Evolutionary conservation across 192 early-diverging fungal species (phyloP).

Genomic region (Coemansia sp.): DNA sequence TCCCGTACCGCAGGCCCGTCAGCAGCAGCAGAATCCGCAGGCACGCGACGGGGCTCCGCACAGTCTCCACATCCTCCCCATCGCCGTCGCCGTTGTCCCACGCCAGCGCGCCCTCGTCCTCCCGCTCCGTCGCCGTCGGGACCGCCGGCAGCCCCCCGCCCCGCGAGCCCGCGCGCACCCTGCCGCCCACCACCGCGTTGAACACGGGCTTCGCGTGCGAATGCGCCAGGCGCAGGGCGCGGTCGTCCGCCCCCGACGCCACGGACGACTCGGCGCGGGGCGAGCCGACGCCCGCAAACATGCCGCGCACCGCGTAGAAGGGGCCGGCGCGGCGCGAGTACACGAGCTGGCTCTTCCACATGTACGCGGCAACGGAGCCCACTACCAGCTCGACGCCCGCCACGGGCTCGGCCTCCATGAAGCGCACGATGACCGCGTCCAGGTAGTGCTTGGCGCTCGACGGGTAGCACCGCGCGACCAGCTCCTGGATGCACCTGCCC

Average conservation of each 20-base stretch:
- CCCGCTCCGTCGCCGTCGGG: no score
- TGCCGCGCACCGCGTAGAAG: conserved; percentile 38
- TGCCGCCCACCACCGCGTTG: no score
- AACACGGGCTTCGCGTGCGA: no score
- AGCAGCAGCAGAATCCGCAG: conserved; percentile 32
- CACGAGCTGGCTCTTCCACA: conserved; percentile 35
- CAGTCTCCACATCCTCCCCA: background rate
- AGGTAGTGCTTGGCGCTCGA: conserved; percentile 33
- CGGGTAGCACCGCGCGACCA: conserved; percentile 33
- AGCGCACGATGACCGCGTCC: conserved; percentile 38
- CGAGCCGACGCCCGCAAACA: conserved; percentile 20
- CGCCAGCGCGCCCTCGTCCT: no score
- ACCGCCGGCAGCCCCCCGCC: no score
- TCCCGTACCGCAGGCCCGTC: conserved; percentile 36
- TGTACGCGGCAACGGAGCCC: conserved; percentile 39
- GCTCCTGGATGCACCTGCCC: conserved; percentile 20
- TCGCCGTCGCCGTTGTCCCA: background rate
- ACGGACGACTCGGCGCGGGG: background rate
- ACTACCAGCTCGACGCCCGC: conserved; percentile 45
- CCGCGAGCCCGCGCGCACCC: no score
- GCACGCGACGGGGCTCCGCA: conserved; percentile 24
- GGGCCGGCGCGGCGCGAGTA: conserved; percentile 27
- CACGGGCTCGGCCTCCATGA: conserved; percentile 38
- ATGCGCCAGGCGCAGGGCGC: no score
- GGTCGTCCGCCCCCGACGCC: no score